A percentile compares a stretch with the other conserved stretches of the same genome.
Evolutionary conservation across 2,329 filamentous ascomycete genomes (phyloP).

Genomic region (Amylocarpus encephaloides): DNA sequence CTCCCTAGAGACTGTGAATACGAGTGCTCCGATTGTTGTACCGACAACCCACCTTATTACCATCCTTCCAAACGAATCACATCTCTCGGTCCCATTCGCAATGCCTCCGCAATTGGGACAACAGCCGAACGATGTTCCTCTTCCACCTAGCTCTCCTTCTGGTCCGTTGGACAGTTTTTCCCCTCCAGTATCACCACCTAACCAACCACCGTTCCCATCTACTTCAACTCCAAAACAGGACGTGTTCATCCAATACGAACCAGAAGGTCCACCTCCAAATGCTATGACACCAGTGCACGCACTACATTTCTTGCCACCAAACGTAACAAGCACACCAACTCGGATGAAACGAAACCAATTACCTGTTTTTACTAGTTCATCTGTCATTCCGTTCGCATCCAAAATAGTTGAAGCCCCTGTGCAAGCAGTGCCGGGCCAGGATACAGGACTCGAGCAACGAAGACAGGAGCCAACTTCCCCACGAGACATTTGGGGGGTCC

Average conservation of each 20-base stretch:
- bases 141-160: conserved; percentile 24
- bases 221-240: conserved; percentile 21
- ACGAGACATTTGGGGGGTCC: conserved; percentile 31
- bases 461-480: conserved; percentile 6
- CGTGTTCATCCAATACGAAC: conserved; percentile 49
- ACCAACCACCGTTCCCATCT: not conserved
- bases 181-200: not conserved
- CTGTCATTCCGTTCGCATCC: conserved; percentile 28
- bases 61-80: not conserved
- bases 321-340: conserved; percentile 27
- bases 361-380: conserved; percentile 29
- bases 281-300: conserved; percentile 35
- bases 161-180: conserved; percentile 1
- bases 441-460: not conserved
- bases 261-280: conserved; percentile 43
- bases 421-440: not conserved
- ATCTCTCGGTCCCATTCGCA: conserved; percentile 17
- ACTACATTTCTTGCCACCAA: conserved; percentile 48
- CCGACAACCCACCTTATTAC: not conserved
- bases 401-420: conserved; percentile 5
- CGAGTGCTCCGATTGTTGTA: not conserved
- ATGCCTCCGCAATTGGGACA: conserved; percentile 10
- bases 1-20: not conserved
- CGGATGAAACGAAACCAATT: conserved; percentile 25
- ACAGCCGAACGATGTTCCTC: conserved; percentile 17